Evolutionary conservation across 148 eudicot genomes (phyloP).

Genomic region (Rhododendron vialii): DNA sequence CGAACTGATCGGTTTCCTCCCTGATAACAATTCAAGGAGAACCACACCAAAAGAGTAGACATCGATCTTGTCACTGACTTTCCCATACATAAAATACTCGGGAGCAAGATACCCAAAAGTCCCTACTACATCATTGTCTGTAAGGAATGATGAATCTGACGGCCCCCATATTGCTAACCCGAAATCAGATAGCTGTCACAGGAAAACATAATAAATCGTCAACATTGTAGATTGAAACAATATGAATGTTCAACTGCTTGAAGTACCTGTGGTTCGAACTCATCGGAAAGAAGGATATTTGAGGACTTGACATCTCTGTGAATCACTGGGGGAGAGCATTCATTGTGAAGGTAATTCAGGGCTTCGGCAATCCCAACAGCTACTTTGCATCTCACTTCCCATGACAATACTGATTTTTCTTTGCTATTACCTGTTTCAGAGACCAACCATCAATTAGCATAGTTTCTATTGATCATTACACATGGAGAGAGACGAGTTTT

Average conservation of each 20-base stretch:
- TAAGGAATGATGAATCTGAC: constrained; percentile 35
- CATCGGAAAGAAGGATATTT: constrained; percentile 78
- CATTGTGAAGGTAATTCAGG: constrained; percentile 61
- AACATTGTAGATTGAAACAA: neutral
- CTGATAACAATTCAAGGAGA: constrained; percentile 79
- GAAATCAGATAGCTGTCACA: constrained; percentile 69
- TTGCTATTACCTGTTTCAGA: constrained; percentile 34
- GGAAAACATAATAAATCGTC: neutral
- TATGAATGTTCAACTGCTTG: neutral
- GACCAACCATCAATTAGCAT: constrained; percentile 10
- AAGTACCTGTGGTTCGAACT: constrained; percentile 70
- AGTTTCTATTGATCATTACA: neutral
- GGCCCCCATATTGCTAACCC: constrained; percentile 95
- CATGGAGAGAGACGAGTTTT: neutral
- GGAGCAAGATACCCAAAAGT: constrained; percentile 98
- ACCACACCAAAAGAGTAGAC: constrained; percentile 94
- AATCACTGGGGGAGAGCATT: constrained; percentile 59
- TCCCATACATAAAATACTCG: constrained; percentile 96
- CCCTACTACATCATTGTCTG: constrained; percentile 74
- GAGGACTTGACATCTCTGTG: constrained; percentile 96
- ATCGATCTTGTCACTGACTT: constrained; percentile 87
- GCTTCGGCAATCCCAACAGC: constrained; percentile 85
- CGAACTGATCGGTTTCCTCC: constrained; percentile 61
- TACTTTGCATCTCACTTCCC: constrained; percentile 68
- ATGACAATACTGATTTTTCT: constrained; percentile 39